phyloP scores from a whole-genome alignment of 305 asterid genomes.

The Fraxinus sp. region DNA sequence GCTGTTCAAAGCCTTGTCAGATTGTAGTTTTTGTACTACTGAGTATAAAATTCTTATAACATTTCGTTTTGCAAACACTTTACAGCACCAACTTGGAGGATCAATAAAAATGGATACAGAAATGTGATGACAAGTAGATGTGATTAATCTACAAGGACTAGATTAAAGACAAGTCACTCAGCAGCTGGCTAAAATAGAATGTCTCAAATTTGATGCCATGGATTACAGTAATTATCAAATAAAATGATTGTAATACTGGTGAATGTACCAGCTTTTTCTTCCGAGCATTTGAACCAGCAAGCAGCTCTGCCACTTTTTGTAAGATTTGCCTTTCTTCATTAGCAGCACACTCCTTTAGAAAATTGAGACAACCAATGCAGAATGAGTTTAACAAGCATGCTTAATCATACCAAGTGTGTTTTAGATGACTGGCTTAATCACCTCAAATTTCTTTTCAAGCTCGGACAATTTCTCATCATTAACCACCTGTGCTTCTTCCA shows the following conservation, averaged over 20 bases:
- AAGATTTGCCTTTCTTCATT: constrained; percentile 67
- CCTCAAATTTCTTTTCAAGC: constrained; percentile 70
- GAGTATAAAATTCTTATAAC: not conserved
- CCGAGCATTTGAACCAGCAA: constrained; percentile 68
- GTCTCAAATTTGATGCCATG: not conserved
- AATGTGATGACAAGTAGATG: not conserved
- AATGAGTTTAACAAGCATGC: not conserved
- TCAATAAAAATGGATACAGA: not conserved
- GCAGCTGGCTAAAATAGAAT: not conserved
- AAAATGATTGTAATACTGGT: not conserved
- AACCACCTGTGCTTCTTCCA: constrained; percentile 61
- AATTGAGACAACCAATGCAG: not conserved
- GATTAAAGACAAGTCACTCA: not conserved
- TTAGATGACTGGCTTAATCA: constrained; percentile 18
- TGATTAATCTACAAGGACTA: not conserved
- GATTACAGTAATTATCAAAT: not conserved
- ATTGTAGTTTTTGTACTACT: not conserved
- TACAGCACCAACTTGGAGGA: not conserved
- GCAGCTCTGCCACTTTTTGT: constrained; percentile 65
- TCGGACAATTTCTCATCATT: constrained; percentile 56
- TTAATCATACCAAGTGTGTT: not conserved
- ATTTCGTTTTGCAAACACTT: not conserved
- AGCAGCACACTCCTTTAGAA: constrained; percentile 63
- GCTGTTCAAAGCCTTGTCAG: not conserved
- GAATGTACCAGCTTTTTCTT: constrained; percentile 63